These are phyloP conservation scores for Endogone sp. DNA, from an alignment of 192 early-diverging fungal genomes.

Conservation along the genomic window DNA sequence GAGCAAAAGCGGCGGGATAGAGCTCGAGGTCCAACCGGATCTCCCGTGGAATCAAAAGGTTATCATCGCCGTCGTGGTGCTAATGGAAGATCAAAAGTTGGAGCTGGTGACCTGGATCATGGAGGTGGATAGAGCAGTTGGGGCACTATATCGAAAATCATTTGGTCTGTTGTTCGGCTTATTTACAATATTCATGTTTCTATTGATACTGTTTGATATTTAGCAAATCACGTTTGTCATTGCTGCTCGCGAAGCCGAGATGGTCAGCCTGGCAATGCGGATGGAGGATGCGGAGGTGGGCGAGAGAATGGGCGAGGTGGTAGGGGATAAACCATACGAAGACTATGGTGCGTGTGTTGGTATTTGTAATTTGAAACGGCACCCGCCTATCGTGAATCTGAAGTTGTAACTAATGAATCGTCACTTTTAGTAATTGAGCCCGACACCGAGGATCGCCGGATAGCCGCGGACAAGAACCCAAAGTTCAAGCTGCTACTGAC, in stretches of 20 bases:
- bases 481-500: constrained; percentile 38
- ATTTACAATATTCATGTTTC: too few species aligned
- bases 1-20: constrained; percentile 6
- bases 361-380: too few species aligned
- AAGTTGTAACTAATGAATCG: neutral
- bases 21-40: constrained; percentile 25
- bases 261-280: constrained; percentile 9
- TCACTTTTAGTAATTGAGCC: constrained; percentile 16
- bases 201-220: neutral
- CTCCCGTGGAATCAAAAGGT: constrained; percentile 42
- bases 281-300: constrained; percentile 31
- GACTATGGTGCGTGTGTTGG: constrained; percentile 2
- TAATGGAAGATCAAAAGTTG: constrained; percentile 32
- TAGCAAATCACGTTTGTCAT: constrained; percentile 39
- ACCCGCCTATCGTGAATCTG: too few species aligned
- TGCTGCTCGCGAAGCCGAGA: constrained; percentile 23
- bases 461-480: constrained; percentile 23
- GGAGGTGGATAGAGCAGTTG: constrained; percentile 26
- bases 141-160: neutral
- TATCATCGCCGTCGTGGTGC: constrained; percentile 39
- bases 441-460: constrained; percentile 15
- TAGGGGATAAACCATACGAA: constrained; percentile 21
- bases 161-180: too few species aligned
- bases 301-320: too few species aligned
- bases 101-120: constrained; percentile 40